A percentile compares a stretch with the other conserved stretches of the same genome.
Conservation (phyloP, 176 grass and related monocot genomes). For the sorghum (Sorghum bicolor) region Sorghum_bicolor_NCBIv3 NC_012875.2:55816501-55817000, state of each 20-base stretch:
- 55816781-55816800: not conserved
- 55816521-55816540: not conserved
- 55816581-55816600: not conserved
- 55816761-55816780: no score
- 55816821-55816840: not conserved
- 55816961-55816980: not conserved
- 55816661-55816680: not conserved
- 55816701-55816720: not conserved
- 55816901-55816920: not conserved
- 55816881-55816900: not conserved
- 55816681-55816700: not conserved
- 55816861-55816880: not conserved
- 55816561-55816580: not conserved
- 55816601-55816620: not conserved
- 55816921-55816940: not conserved
- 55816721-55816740: not conserved
- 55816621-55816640: not conserved
- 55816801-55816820: not conserved
- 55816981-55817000: conserved; percentile 60
- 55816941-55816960: not conserved
- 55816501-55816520: not conserved
- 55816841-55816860: not conserved
- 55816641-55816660: not conserved
- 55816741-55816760: not conserved
- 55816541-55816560: conserved; percentile 9